Evolutionary conservation across 805 yeast species (phyloP).

Genomic region (Kluyveromyces dobzhanskii): DNA sequence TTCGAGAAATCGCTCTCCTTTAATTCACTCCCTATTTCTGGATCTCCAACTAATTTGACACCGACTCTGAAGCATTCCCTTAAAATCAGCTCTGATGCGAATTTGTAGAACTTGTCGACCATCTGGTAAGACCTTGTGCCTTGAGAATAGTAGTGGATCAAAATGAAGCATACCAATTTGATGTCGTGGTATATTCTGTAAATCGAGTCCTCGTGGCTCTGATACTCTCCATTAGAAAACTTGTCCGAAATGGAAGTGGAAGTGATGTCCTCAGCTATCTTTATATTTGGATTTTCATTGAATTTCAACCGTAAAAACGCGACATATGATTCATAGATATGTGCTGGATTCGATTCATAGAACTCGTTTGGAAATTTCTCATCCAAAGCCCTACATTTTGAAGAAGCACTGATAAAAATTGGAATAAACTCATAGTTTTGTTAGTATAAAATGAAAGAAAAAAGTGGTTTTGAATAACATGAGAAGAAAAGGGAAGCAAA

Average conservation of each 20-base stretch:
- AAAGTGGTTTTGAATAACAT: too few species aligned
- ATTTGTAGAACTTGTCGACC: slow-evolving; percentile 56
- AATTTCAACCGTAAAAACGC: slow-evolving; percentile 27
- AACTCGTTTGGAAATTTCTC: slow-evolving; percentile 39
- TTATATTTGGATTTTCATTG: slow-evolving; percentile 14
- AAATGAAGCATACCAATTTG: slow-evolving; percentile 43
- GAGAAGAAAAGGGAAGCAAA: too few species aligned
- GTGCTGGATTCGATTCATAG: slow-evolving; percentile 36
- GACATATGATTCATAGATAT: slow-evolving; percentile 36
- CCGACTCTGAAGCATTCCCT: slow-evolving; percentile 50
- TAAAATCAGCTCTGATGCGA: slow-evolving; percentile 52
- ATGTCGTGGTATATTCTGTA: slow-evolving; percentile 62
- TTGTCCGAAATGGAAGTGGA: slow-evolving; percentile 38
- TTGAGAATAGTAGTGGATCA: slow-evolving; percentile 38
- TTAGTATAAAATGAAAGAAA: neutral
- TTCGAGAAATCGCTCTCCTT: slow-evolving; percentile 28
- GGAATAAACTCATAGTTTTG: neutral
- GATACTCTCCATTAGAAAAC: slow-evolving; percentile 33
- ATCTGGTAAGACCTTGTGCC: slow-evolving; percentile 42
- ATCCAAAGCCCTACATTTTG: slow-evolving; percentile 25
- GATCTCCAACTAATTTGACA: slow-evolving; percentile 16
- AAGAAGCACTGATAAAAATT: slow-evolving; percentile 15
- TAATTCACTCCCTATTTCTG: slow-evolving; percentile 24
- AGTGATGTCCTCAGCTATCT: slow-evolving; percentile 18
- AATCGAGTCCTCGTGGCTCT: slow-evolving; percentile 29